phyloP scores from a whole-genome alignment of 805 yeast species.

The Candida xyloterini region DNA sequence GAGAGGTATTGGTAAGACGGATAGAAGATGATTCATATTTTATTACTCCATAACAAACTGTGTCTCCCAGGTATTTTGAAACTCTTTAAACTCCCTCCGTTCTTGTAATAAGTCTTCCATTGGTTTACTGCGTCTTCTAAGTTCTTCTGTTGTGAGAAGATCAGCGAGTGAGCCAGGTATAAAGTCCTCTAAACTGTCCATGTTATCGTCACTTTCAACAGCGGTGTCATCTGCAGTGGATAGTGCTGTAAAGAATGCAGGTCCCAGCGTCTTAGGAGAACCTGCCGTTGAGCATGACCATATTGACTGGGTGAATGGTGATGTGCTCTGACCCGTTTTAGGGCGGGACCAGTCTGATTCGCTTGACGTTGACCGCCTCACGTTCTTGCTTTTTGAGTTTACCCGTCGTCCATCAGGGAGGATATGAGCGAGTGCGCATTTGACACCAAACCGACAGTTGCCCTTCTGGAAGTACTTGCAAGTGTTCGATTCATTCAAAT shows the following conservation, averaged over 20 bases:
- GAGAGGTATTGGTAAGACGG: constrained; percentile 92
- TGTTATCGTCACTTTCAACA: constrained; percentile 31
- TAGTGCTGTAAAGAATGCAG: constrained; percentile 9
- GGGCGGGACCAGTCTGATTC: constrained; percentile 10
- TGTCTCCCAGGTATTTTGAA: constrained; percentile 29
- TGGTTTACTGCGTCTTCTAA: constrained; percentile 55
- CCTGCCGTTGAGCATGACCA: constrained; percentile 19
- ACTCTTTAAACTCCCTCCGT: not conserved
- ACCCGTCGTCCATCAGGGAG: constrained; percentile 86
- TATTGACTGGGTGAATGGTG: constrained; percentile 26
- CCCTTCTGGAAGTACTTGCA: constrained; percentile 96
- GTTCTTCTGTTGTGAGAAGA: constrained; percentile 76
- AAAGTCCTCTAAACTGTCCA: constrained; percentile 54
- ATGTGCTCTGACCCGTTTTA: constrained; percentile 20
- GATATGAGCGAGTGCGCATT: constrained; percentile 92
- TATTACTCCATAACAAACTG: constrained; percentile 36
- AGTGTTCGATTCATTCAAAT: constrained; percentile 55
- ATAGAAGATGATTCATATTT: constrained; percentile 58
- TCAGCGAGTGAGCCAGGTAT: constrained; percentile 83
- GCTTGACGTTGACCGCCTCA: constrained; percentile 6
- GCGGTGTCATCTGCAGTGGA: constrained; percentile 33
- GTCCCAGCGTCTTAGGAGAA: constrained; percentile 3
- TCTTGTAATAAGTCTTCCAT: constrained; percentile 6
- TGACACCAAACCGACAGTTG: constrained; percentile 92
- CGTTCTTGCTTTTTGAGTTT: constrained; percentile 40